Percentiles rank a stretch among this genome's conserved stretches.
These are phyloP conservation scores for Acacia crassicarpa DNA, from an alignment of 306 rosid genomes.

Conservation along the genomic window DNA sequence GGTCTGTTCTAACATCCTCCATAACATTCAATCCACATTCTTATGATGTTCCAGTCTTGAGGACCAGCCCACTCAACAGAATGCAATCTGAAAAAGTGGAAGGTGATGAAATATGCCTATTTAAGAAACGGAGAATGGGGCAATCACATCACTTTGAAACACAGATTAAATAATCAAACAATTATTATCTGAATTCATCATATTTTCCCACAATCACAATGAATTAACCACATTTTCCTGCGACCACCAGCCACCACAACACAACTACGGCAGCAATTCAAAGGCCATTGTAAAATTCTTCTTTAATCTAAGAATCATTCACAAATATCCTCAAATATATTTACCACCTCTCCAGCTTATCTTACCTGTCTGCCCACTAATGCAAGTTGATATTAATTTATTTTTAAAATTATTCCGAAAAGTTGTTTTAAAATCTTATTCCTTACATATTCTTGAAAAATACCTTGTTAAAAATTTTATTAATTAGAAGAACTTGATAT, in stretches of 20 bases:
- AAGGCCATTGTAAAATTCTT: not conserved
- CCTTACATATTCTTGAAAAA: too few relatives aligned
- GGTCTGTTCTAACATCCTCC: slow-evolving; percentile 33
- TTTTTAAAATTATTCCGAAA: too few relatives aligned
- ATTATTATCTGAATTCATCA: not conserved
- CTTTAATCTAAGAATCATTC: not conserved
- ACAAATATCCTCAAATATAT: not conserved
- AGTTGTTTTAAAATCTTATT: too few relatives aligned
- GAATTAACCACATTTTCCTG: not conserved
- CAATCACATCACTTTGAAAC: not conserved
- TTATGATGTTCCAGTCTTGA: not conserved
- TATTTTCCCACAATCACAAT: not conserved
- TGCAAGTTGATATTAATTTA: too few relatives aligned
- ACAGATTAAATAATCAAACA: not conserved
- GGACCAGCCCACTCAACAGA: slow-evolving; percentile 5
- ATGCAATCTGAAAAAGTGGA: slow-evolving; percentile 19
- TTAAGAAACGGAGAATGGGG: not conserved
- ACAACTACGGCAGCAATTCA: not conserved
- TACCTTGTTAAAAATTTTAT: too few relatives aligned
- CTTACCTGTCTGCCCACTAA: too few relatives aligned
- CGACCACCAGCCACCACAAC: not conserved
- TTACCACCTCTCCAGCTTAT: not conserved
- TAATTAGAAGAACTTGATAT: too few relatives aligned
- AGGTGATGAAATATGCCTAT: slow-evolving; percentile 2
- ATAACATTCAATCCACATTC: slow-evolving; percentile 29